Evolutionary conservation across 257 asterid genomes (phyloP).

Genomic region (Nicotiana tomentosiformis): DNA sequence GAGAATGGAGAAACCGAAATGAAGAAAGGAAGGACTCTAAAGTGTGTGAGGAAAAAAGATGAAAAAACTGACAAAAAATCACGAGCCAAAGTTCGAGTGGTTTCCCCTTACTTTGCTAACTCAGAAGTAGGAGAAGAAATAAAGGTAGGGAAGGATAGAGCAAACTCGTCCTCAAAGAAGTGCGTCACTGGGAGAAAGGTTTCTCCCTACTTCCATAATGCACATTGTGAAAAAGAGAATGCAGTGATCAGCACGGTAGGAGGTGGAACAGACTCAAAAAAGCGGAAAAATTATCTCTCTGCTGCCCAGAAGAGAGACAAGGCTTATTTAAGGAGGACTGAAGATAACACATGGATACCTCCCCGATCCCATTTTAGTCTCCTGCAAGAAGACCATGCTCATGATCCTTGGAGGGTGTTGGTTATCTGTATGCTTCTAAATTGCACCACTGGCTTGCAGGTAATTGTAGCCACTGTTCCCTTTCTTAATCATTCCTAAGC

Average conservation of each 20-base stretch:
- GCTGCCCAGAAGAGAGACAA: conserved; percentile 52
- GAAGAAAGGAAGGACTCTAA: background rate
- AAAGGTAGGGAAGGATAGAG: background rate
- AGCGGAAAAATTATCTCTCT: conserved; percentile 25
- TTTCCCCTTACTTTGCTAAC: conserved; percentile 49
- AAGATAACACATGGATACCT: conserved; percentile 67
- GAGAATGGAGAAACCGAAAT: background rate
- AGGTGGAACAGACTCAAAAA: conserved; percentile 13
- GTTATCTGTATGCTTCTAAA: conserved; percentile 89
- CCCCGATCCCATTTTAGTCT: conserved; percentile 71
- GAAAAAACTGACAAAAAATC: conserved; percentile 2
- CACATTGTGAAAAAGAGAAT: conserved; percentile 14
- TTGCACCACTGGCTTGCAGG: conserved; percentile 76
- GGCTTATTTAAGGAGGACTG: conserved; percentile 57
- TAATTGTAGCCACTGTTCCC: conserved; percentile 8
- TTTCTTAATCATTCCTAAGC: background rate
- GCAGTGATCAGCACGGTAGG: conserved; percentile 3
- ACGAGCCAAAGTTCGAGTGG: conserved; percentile 22
- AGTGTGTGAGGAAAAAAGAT: background rate
- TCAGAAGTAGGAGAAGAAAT: conserved; percentile 8
- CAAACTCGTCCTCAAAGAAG: conserved; percentile 5
- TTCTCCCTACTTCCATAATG: conserved; percentile 28
- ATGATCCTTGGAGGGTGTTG: conserved; percentile 96
- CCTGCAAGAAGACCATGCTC: conserved; percentile 78
- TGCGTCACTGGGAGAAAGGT: conserved; percentile 14